Evolutionary conservation across 1,284 basidiomycete genomes (phyloP), one percentile per base, ranked within the genome.

Genomic region (Dichomitus squalens): DNA sequence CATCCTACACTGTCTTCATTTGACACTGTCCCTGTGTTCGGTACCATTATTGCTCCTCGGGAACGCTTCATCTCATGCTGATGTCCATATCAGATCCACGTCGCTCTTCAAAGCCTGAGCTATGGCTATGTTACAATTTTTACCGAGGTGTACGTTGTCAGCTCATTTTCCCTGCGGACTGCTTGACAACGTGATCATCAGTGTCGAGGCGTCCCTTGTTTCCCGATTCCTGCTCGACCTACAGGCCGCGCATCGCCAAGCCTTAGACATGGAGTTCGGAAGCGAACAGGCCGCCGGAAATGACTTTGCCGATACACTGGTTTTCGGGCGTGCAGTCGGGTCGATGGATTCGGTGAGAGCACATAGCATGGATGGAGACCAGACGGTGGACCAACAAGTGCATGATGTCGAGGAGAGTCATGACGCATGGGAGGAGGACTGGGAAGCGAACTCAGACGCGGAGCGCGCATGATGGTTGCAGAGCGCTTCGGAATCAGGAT

Each of bases 181-280:
- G 7, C 6, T 16, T 27, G 16, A 9, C 6, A 14, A 33, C 31
- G 31, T 21, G 4, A 41, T 11, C 11, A 29, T 4, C 25, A 55
- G 53, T n/a, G 8, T 41, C 47, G 41, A 48, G 1, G 40, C 53
- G 14, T 33, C 38, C 4, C 53, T 55, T 21, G 53, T 55, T 7
- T 44, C 46, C 20, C 47, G 53, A 23, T 55, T 55, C 40, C 39
- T 55, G 14, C 33, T 55, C 2, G 38, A 55, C 16, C 48, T 55
- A 1, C 53, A 55, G 14, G 21, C 8, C 4, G 47, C 47, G 3
- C 47, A 49, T 21, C 29, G 47, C 2, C 29, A 36, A 18, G 33
- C 20, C 33, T 6, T 43, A 11, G 40, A 43, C 40, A 16, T 7
- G 23, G 23, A 43, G 5, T 12, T 23, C 40, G 20, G 23, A 7